These are phyloP conservation scores for Sporobolomyces phaffii DNA, from an alignment of 768 basidiomycete genomes.

Conservation along the genomic window DNA sequence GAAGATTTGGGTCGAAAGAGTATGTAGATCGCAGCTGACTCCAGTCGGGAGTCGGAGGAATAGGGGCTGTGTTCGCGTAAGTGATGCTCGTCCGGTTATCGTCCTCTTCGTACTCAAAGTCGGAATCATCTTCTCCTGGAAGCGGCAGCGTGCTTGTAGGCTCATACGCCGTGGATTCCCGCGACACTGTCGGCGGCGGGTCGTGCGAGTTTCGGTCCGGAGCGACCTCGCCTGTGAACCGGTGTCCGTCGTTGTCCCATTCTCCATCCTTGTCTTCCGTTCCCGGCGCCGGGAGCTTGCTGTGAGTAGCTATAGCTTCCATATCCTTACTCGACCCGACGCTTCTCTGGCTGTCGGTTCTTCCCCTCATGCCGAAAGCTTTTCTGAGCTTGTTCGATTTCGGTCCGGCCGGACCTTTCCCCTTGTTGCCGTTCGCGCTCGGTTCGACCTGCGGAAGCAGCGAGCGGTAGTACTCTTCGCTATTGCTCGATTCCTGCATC, in stretches of 20 bases:
- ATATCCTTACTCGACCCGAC: not conserved
- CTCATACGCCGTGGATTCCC: too few relatives aligned
- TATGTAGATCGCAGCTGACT: not conserved
- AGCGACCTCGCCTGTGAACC: too few relatives aligned
- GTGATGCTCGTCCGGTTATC: slow-evolving; percentile 9
- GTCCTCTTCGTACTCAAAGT: slow-evolving; percentile 12
- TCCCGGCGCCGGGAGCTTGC: slow-evolving; percentile 10
- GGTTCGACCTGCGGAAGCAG: not conserved
- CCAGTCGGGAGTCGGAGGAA: not conserved
- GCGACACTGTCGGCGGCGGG: not conserved
- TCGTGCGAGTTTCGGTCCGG: too few relatives aligned
- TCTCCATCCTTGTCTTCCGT: slow-evolving; percentile 18
- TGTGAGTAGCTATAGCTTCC: not conserved
- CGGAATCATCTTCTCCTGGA: slow-evolving; percentile 10
- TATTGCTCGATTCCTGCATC: not conserved
- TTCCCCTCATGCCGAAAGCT: slow-evolving; percentile 22
- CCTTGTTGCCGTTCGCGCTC: not conserved
- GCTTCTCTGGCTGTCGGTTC: not conserved
- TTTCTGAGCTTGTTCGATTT: slow-evolving; percentile 8
- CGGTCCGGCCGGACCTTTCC: not conserved
- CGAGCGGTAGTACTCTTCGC: slow-evolving; percentile 10
- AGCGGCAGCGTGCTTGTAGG: not conserved
- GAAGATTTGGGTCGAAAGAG: not conserved
- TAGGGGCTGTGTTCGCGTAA: not conserved
- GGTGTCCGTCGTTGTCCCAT: not conserved